Evolutionary conservation across 2,329 filamentous ascomycete species (phyloP), one percentile per base, ranked within the genome.

Genomic region (Microsporum audouinii): DNA sequence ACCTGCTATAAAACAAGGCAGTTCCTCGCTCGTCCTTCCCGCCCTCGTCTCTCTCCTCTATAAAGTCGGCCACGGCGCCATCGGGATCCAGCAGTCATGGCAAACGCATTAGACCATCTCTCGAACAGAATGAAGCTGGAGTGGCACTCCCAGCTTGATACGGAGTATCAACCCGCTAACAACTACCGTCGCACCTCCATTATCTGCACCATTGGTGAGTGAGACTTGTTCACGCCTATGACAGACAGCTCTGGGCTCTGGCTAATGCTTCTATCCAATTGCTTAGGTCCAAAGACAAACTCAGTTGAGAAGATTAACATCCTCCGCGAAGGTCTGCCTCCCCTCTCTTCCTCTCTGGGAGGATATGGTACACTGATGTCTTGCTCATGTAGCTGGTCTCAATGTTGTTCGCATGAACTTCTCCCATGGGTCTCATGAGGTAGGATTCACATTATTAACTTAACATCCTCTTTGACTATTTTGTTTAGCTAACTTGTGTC

Each of bases 361-460:
- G 7, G 14, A 8, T 10, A 8, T 53, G 57, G 51, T 27, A 27
- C n/a, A 62, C 57, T 55, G 38, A 60, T 27, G 51, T 45, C 29
- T 47, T 23, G 31, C n/a, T 27, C 61, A 58, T 69, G 68, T 66
- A 79, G 88, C 87, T 67, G 94, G 94, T 78, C 87, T 97, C 71
- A 97, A 97, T 79, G 91, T 99, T 68, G 94, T 97, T 69, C 92
- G 94, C 80, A 99, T 99, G 94, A 99, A 99, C 88, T 97, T 97
- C 77, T 96, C 88, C 67, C 89, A 95, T 78, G 89, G 89, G 71
- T 87, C 86, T 68, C 94, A 97, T 78, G 91, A 87, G 75, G 80
- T 82, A 72, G 63, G 36, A 3, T 27, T 56, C 12, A 12, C 56
- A 27, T 14, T 67, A 60, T 68, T 65, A 29, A 27, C 27, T 51